These are phyloP conservation scores for Ophiostoma tasmaniense DNA, from an alignment of 2,329 filamentous ascomycete genomes.

Conservation along the genomic window DNA sequence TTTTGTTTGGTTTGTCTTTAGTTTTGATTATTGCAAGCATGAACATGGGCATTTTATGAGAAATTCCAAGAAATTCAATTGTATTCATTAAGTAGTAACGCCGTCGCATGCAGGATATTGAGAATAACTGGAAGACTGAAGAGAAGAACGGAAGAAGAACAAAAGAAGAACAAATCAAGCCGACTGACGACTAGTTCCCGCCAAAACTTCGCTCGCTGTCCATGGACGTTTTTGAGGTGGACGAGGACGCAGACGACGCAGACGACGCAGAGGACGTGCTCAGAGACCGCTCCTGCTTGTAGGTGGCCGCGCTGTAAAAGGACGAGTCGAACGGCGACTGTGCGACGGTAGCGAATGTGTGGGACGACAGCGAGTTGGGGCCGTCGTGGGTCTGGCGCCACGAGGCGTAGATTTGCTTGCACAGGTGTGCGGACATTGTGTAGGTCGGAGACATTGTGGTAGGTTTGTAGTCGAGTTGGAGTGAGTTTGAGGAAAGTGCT, in stretches of 20 bases:
- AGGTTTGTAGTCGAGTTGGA: neutral
- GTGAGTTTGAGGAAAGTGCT: neutral
- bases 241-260: slow-evolving; percentile 17
- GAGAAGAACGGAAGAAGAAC: neutral
- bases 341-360: no score
- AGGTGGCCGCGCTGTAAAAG: slow-evolving; percentile 10
- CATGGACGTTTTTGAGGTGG: slow-evolving; percentile 35
- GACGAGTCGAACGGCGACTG: neutral
- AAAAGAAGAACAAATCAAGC: neutral
- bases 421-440: slow-evolving; percentile 53
- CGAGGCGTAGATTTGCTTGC: slow-evolving; percentile 52
- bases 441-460: slow-evolving; percentile 47
- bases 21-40: neutral
- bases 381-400: slow-evolving; percentile 43
- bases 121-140: neutral
- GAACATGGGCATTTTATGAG: no score
- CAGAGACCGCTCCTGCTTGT: slow-evolving; percentile 10
- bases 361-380: slow-evolving; percentile 14
- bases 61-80: no score
- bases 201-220: slow-evolving; percentile 37
- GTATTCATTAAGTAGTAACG: neutral
- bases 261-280: slow-evolving; percentile 19
- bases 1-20: neutral
- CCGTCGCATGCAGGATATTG: no score
- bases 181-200: slow-evolving; percentile 12